phyloP scores from a whole-genome alignment of 768 basidiomycete genomes.

The Myochromella boudieri region DNA sequence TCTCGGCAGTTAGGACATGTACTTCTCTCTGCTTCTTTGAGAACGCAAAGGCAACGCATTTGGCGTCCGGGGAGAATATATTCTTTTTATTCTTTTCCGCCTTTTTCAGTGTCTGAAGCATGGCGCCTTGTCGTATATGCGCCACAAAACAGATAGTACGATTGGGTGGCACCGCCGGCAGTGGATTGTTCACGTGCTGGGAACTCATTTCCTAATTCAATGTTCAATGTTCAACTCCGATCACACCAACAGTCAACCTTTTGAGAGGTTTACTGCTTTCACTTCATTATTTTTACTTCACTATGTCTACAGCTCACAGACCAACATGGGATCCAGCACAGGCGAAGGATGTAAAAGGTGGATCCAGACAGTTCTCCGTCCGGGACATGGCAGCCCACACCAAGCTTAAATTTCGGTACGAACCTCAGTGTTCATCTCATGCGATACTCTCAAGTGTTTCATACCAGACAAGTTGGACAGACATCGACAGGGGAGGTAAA shows the following conservation, averaged over 20 bases:
- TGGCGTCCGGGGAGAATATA: too few species aligned
- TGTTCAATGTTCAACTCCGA: too few species aligned
- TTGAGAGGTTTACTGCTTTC: too few species aligned
- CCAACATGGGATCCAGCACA: constrained; percentile 98
- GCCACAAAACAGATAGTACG: too few species aligned
- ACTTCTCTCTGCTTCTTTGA: too few species aligned
- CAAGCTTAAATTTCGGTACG: constrained; percentile 94
- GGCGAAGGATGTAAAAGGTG: constrained; percentile 88
- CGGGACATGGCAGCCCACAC: constrained; percentile 95
- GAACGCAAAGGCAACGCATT: too few species aligned
- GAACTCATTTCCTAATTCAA: constrained; percentile 6
- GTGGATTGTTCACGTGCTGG: constrained; percentile 13
- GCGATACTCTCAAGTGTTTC: constrained; percentile 1
- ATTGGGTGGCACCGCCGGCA: too few species aligned
- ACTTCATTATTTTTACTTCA: constrained; percentile 2
- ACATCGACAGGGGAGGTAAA: constrained; percentile 76
- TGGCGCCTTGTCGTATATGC: too few species aligned
- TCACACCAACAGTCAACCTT: too few species aligned
- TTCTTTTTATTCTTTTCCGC: too few species aligned
- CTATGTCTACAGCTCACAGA: constrained; percentile 89
- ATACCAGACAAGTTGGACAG: constrained; percentile 81
- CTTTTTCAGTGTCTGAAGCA: too few species aligned
- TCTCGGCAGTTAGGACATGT: too few species aligned
- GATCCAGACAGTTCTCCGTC: constrained; percentile 90
- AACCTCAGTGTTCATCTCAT: neutral